A percentile compares a stretch with the other conserved stretches of the same genome.
Evolutionary conservation across 1,139 yeast genomes (phyloP).

Genomic region (Scheffersomyces titani): DNA sequence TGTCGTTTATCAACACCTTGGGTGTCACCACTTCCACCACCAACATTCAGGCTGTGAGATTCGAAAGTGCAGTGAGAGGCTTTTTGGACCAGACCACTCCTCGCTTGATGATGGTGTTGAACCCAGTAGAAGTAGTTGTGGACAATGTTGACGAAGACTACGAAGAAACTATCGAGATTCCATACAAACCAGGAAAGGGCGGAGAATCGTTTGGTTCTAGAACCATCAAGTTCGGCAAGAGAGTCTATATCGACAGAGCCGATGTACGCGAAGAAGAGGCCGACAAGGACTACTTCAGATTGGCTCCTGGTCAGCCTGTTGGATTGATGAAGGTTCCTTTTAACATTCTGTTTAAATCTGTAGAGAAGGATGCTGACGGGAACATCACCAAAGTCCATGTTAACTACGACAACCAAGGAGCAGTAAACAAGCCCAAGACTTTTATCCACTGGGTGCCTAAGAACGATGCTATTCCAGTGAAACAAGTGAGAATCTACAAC

Average conservation of each 20-base stretch:
- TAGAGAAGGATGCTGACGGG: constrained; percentile 66
- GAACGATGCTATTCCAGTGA: constrained; percentile 53
- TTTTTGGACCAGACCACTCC: constrained; percentile 92
- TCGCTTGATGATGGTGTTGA: constrained; percentile 88
- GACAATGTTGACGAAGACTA: constrained; percentile 81
- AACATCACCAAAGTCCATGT: constrained; percentile 71
- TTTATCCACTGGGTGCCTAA: constrained; percentile 96
- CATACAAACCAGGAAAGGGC: constrained; percentile 84
- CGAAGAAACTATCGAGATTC: constrained; percentile 70
- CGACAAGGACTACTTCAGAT: constrained; percentile 72
- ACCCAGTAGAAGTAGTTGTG: constrained; percentile 80
- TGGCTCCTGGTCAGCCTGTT: constrained; percentile 92
- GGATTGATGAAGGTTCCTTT: constrained; percentile 94
- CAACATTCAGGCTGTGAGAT: constrained; percentile 85
- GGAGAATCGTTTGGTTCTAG: constrained; percentile 57
- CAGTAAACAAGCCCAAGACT: constrained; percentile 76
- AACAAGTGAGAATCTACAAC: constrained; percentile 85
- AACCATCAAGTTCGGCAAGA: constrained; percentile 73
- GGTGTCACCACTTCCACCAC: constrained; percentile 96
- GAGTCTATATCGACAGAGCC: constrained; percentile 77
- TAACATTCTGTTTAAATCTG: constrained; percentile 71
- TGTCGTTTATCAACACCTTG: constrained; percentile 87
- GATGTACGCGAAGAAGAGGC: constrained; percentile 73
- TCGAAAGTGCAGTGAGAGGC: constrained; percentile 85
- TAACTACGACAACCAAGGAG: constrained; percentile 69